These are phyloP conservation scores for Leucocoprinus birnbaumii DNA, from an alignment of 768 basidiomycete genomes.

Conservation along the genomic window DNA sequence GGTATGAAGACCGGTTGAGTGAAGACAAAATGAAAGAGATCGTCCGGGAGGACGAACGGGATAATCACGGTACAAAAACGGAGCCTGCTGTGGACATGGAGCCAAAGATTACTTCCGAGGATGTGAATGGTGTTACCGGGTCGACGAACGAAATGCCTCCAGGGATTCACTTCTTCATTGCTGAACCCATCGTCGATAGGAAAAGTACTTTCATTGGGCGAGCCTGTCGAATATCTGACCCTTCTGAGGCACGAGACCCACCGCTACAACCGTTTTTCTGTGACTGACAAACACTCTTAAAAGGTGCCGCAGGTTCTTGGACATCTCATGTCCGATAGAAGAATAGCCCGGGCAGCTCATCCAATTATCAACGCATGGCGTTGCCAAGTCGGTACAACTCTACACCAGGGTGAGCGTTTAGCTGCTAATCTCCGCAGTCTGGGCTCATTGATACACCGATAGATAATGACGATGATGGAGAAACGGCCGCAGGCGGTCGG, in stretches of 20 bases:
- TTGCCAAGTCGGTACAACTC: constrained; percentile 59
- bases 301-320: constrained; percentile 70
- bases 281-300: background rate
- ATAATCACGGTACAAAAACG: constrained; percentile 9
- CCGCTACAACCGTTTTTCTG: background rate
- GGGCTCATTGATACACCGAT: background rate
- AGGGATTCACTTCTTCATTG: constrained; percentile 63
- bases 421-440: background rate
- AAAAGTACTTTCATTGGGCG: constrained; percentile 86
- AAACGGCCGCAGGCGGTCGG: constrained; percentile 88
- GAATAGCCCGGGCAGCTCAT: constrained; percentile 73
- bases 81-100: background rate
- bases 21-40: constrained; percentile 53
- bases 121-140: constrained; percentile 13
- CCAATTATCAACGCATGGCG: constrained; percentile 84
- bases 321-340: constrained; percentile 66
- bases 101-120: constrained; percentile 4
- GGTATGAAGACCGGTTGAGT: constrained; percentile 70
- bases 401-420: constrained; percentile 65
- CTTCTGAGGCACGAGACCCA: constrained; percentile 55
- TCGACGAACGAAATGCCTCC: constrained; percentile 35
- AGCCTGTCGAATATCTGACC: constrained; percentile 76
- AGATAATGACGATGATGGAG: constrained; percentile 97
- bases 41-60: constrained; percentile 48
- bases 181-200: constrained; percentile 82